phyloP scores from a whole-genome alignment of 495 filamentous ascomycete species.

The Hypoxylon fuscum region DNA sequence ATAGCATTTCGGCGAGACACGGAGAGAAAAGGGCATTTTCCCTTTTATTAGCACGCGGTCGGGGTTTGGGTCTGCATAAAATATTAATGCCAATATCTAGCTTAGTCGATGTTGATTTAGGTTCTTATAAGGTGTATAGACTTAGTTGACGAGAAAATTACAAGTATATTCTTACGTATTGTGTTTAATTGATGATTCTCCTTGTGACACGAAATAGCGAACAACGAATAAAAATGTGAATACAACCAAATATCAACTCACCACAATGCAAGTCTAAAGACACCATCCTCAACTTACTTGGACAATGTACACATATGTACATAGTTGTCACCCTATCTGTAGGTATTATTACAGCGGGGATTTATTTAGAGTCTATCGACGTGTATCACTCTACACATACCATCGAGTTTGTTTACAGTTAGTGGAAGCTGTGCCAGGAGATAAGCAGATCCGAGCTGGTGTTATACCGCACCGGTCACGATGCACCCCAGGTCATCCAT shows the following conservation, averaged over 20 bases:
- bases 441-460: not conserved
- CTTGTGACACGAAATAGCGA: too few relatives aligned
- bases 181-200: not conserved
- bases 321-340: too few relatives aligned
- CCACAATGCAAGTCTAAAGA: too few relatives aligned
- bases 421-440: not conserved
- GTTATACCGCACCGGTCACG: not conserved
- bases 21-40: conserved; percentile 14
- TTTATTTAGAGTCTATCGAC: too few relatives aligned
- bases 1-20: not conserved
- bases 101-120: not conserved
- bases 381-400: too few relatives aligned
- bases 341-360: too few relatives aligned
- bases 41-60: not conserved
- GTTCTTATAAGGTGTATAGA: conserved; percentile 7
- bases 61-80: conserved; percentile 2
- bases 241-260: too few relatives aligned
- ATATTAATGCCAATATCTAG: not conserved
- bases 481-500: not conserved
- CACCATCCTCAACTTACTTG: too few relatives aligned
- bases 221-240: too few relatives aligned
- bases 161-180: not conserved
- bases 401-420: not conserved
- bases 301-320: too few relatives aligned
- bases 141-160: conserved; percentile 1